These are phyloP conservation scores for Chlorella sp. DNA, from an alignment of 139 green algal species.

Conservation along the genomic window DNA sequence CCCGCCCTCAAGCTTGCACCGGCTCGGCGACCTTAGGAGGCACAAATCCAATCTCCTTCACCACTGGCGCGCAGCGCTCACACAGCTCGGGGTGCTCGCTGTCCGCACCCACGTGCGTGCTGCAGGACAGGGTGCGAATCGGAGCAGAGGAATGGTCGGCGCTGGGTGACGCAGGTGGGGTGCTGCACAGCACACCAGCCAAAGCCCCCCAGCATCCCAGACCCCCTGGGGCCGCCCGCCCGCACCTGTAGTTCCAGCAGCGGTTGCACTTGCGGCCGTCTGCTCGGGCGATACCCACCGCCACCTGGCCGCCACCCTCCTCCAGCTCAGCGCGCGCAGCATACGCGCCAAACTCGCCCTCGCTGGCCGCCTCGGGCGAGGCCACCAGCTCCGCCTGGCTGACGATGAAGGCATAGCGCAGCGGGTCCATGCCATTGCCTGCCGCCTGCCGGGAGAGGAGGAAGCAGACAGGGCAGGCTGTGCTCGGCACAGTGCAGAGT, in stretches of 20 bases:
- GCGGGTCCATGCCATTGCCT: conserved; percentile 78
- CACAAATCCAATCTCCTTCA: conserved; percentile 46
- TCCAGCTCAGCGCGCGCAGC: conserved; percentile 32
- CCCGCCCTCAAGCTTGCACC: too few relatives aligned
- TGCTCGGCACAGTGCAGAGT: too few relatives aligned
- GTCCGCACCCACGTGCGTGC: conserved; percentile 39
- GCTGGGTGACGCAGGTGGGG: neutral
- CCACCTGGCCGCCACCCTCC: conserved; percentile 56
- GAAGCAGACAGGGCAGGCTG: too few relatives aligned
- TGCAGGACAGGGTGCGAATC: neutral
- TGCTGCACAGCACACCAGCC: neutral
- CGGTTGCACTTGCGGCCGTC: conserved; percentile 89
- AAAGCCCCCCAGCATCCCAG: neutral
- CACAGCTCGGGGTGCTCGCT: conserved; percentile 83
- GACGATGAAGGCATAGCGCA: conserved; percentile 85
- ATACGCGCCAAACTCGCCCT: conserved; percentile 3
- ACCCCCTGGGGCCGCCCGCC: neutral
- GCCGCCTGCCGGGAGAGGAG: too few relatives aligned
- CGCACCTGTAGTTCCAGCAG: conserved; percentile 96
- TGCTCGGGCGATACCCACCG: conserved; percentile 82
- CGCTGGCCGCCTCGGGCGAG: neutral
- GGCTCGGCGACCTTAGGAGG: too few relatives aligned
- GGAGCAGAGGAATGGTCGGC: neutral
- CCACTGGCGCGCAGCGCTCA: conserved; percentile 87
- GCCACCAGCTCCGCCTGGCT: conserved; percentile 60